phyloP scores from a whole-genome alignment of 2,329 filamentous ascomycete species.

The Trichoderma hamatum region DNA sequence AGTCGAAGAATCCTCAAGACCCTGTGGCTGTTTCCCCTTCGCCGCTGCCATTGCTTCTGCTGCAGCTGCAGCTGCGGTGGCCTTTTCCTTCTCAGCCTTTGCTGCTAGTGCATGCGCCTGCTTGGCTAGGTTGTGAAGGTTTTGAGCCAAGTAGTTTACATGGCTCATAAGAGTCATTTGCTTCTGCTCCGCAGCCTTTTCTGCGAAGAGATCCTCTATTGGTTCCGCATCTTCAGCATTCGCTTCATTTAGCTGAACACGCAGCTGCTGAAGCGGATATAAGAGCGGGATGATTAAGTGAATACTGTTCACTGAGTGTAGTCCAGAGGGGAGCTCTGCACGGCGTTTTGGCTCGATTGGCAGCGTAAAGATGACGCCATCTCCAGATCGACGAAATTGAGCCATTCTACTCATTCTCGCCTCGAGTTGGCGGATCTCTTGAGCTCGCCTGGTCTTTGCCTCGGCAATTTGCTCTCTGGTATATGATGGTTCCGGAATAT shows the following conservation, averaged over 20 bases:
- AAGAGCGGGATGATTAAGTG: constrained; percentile 70
- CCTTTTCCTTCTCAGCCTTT: constrained; percentile 30
- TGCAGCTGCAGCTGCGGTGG: constrained; percentile 23
- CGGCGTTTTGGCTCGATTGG: constrained; percentile 68
- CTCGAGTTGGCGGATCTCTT: constrained; percentile 73
- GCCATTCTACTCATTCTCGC: constrained; percentile 70
- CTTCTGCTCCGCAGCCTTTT: constrained; percentile 58
- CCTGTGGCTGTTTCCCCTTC: constrained; percentile 17
- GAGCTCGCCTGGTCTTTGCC: constrained; percentile 65
- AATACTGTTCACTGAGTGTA: constrained; percentile 65
- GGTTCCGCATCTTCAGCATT: constrained; percentile 61
- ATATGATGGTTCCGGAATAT: constrained; percentile 53
- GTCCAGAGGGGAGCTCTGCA: constrained; percentile 59
- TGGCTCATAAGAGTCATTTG: constrained; percentile 71
- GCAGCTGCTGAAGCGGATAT: constrained; percentile 71
- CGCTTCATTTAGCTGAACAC: constrained; percentile 67
- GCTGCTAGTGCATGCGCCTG: constrained; percentile 43
- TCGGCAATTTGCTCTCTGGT: constrained; percentile 61
- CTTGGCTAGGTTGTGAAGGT: constrained; percentile 68
- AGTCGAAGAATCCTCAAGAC: constrained; percentile 20
- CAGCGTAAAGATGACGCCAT: constrained; percentile 71
- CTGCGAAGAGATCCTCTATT: constrained; percentile 66
- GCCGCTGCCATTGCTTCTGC: background rate
- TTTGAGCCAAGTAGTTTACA: constrained; percentile 73
- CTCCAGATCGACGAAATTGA: constrained; percentile 67